These are phyloP conservation scores for slime mould (Dictyostelium discoideum) DNA, from an alignment of 78 protist genomes.

Conservation along the genomic window DNA sequence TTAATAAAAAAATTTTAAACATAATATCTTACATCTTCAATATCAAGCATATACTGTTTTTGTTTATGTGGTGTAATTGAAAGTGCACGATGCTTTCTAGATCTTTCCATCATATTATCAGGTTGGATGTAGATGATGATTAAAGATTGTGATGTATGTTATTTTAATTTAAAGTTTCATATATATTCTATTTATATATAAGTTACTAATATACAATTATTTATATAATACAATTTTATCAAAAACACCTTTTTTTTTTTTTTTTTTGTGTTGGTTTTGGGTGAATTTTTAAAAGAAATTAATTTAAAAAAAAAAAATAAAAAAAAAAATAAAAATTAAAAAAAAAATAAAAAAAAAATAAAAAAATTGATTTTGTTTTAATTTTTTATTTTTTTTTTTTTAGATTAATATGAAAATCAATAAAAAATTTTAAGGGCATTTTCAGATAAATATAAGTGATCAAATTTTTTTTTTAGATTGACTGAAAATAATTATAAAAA, in stretches of 20 bases:
- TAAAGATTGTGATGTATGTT: background rate
- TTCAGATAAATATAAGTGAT: too few relatives aligned
- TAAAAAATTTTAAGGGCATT: too few relatives aligned
- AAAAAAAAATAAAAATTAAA: background rate
- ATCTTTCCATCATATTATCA: background rate
- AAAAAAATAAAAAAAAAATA: background rate
- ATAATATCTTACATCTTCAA: background rate
- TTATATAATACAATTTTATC: background rate
- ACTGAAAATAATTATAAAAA: too few relatives aligned
- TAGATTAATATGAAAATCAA: too few relatives aligned
- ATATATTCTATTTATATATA: background rate
- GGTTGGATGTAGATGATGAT: background rate
- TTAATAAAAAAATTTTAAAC: background rate
- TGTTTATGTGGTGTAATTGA: conserved; percentile 12
- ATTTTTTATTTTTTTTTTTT: too few relatives aligned
- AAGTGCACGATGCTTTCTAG: conserved; percentile 2
- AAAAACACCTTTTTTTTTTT: background rate
- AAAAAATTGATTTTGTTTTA: background rate
- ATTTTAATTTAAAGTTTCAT: background rate
- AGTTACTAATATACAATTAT: background rate
- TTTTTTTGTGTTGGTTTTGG: background rate
- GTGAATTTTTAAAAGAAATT: background rate
- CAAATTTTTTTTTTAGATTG: too few relatives aligned
- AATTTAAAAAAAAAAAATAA: background rate
- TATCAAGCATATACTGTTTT: background rate